Conservation (phyloP, 2,329 filamentous ascomycete species). For the Lachnellula arida region DNA sequence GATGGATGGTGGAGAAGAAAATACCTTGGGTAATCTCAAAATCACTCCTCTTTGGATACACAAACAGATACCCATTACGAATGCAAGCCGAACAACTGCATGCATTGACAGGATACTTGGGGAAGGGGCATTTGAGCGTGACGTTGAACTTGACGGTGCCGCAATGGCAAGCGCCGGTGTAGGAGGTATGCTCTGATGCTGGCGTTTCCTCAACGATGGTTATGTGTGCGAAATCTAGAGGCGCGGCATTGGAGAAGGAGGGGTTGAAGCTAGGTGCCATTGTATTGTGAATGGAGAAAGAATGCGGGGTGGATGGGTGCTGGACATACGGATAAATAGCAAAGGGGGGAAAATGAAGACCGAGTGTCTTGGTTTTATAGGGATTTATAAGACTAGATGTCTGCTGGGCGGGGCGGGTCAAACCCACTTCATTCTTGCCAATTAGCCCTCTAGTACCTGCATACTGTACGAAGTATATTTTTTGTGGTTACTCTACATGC, state of each 20-base stretch:
- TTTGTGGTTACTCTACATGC: too few relatives aligned
- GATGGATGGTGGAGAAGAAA: too few relatives aligned
- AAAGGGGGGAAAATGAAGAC: not conserved
- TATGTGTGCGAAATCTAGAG: not conserved
- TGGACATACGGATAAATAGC: too few relatives aligned
- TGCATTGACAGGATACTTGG: slow-evolving; percentile 46
- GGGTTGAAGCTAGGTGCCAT: not conserved
- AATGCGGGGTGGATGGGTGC: not conserved
- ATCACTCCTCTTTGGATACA: slow-evolving; percentile 25
- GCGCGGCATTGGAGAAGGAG: not conserved
- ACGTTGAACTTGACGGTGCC: slow-evolving; percentile 46
- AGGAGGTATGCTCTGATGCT: slow-evolving; percentile 30
- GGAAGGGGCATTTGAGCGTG: slow-evolving; percentile 43
- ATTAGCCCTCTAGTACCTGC: too few relatives aligned
- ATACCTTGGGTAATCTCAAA: slow-evolving; percentile 14
- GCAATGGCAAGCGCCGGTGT: slow-evolving; percentile 54
- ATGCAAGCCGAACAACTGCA: slow-evolving; percentile 65
- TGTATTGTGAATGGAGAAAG: not conserved
- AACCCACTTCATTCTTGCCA: too few relatives aligned
- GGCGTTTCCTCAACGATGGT: not conserved
- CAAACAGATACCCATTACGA: slow-evolving; percentile 44
- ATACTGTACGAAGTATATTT: too few relatives aligned
- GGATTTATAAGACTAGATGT: too few relatives aligned
- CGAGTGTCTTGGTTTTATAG: not conserved
- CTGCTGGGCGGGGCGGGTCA: too few relatives aligned